Base-by-base conservation (phyloP, 768 basidiomycete genomes). In the Mycena galopus region DNA sequence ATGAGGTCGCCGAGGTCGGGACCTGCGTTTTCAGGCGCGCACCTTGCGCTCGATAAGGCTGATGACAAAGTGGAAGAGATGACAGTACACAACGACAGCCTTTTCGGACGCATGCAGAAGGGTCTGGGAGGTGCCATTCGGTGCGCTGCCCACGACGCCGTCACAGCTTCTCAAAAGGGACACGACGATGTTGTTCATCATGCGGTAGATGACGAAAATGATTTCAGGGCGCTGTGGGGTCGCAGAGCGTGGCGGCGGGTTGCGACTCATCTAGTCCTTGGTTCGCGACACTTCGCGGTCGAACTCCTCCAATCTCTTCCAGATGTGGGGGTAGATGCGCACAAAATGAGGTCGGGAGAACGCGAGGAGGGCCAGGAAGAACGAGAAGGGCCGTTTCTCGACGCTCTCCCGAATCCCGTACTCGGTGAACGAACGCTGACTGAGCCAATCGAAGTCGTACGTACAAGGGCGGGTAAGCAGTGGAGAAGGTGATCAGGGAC, bases 401-500 rank as follows among this genome's bases (percentile, higher is more conserved):
- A 86, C 79, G 76, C 85, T 84, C 55, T 73, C 76, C 23, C 86
- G 79, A 59, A 87, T 80, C 3, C 71, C 47, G 75, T 81, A 82
- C 10, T 74, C 60, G 37, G 76, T 75, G 77, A 86, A 87, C 1
- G 86, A 86, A 32, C 82, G 84, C 71, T 81, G 71, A 62, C 85
- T 85, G 53, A 86, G 78, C 86, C 86, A 87, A 71, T 87, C 85
- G 60, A 86, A 87, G 66, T 86, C 86, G 1, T 85, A 86, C 66
- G 25, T 79, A 79, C 70, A 86, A 82, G 21, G 85, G 84, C 44
- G 83, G 82, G 75, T 85, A 86, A 1, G 85, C 84, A 12, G 69
- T 69, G 3, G 80, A 80, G 57, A 86, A 81, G 19, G 80, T 75
- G 53, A 86, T 78, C 57, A 86, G 69, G 8, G 82, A 79, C 69